phyloP scores from a whole-genome alignment of 2,329 filamentous ascomycete genomes.

The Calonectria pteridis region DNA sequence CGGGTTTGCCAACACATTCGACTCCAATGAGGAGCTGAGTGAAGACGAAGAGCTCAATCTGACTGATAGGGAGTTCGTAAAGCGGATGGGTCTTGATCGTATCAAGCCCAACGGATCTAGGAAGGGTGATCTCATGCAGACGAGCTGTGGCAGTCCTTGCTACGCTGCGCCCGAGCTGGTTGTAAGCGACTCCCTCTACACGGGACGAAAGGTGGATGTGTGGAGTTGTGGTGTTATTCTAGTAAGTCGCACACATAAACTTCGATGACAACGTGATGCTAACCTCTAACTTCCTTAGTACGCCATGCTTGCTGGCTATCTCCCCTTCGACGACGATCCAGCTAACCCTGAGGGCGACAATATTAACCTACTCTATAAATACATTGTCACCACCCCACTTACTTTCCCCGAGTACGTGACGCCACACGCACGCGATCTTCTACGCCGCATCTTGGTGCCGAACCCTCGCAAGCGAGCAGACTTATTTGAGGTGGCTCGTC shows the following conservation, averaged over 20 bases:
- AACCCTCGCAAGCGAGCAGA: slow-evolving; percentile 96
- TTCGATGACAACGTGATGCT: slow-evolving; percentile 12
- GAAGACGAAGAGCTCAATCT: slow-evolving; percentile 93
- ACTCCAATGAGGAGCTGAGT: slow-evolving; percentile 85
- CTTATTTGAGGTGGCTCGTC: slow-evolving; percentile 94
- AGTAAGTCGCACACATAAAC: slow-evolving; percentile 67
- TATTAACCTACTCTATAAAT: slow-evolving; percentile 99
- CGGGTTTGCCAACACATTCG: slow-evolving; percentile 98
- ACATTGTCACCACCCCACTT: slow-evolving; percentile 96
- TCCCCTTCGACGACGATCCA: slow-evolving; percentile 98
- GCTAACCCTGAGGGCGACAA: slow-evolving; percentile 99
- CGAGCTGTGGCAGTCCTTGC: slow-evolving; percentile 97
- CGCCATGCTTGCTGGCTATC: slow-evolving; percentile 96
- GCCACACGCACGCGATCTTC: slow-evolving; percentile 91
- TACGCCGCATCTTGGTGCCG: slow-evolving; percentile 93
- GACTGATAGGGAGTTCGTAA: slow-evolving; percentile 88
- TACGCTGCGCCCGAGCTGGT: slow-evolving; percentile 98
- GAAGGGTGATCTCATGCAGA: slow-evolving; percentile 97
- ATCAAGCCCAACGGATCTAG: slow-evolving; percentile 80
- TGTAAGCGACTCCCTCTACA: slow-evolving; percentile 97
- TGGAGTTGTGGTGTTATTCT: slow-evolving; percentile 99
- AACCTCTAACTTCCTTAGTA: slow-evolving; percentile 72
- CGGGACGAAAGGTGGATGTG: slow-evolving; percentile 96
- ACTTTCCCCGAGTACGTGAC: slow-evolving; percentile 99
- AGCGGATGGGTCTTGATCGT: slow-evolving; percentile 86